These are phyloP conservation scores for Parathielavia hyrcaniae DNA, from an alignment of 495 filamentous ascomycete species.

Conservation along the genomic window DNA sequence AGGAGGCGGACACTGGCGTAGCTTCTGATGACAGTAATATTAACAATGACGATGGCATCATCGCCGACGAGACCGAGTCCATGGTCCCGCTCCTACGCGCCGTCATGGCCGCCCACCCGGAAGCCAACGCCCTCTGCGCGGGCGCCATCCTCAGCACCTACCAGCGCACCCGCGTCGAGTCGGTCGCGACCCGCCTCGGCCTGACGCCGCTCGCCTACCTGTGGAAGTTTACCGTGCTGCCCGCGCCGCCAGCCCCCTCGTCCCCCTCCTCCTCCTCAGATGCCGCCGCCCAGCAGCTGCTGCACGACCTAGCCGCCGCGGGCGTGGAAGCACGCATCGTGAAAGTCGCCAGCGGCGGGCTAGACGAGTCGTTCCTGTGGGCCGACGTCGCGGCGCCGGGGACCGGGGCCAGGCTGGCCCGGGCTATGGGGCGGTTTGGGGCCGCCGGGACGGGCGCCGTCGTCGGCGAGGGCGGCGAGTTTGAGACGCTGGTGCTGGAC, in stretches of 20 bases:
- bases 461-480: slow-evolving; percentile 91
- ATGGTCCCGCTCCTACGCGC: slow-evolving; percentile 63
- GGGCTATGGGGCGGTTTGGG: slow-evolving; percentile 63
- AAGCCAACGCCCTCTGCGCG: slow-evolving; percentile 75
- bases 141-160: slow-evolving; percentile 93
- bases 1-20: background rate
- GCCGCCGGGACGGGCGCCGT: slow-evolving; percentile 59
- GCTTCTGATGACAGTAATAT: background rate
- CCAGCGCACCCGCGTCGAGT: slow-evolving; percentile 89
- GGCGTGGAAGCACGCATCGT: slow-evolving; percentile 81
- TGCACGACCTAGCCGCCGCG: slow-evolving; percentile 72
- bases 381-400: slow-evolving; percentile 57
- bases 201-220: slow-evolving; percentile 77
- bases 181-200: slow-evolving; percentile 69
- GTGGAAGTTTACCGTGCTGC: slow-evolving; percentile 82
- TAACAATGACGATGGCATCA: too few species aligned
- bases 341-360: slow-evolving; percentile 87
- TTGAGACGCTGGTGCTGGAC: slow-evolving; percentile 84
- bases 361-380: slow-evolving; percentile 80
- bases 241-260: slow-evolving; percentile 27
- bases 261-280: slow-evolving; percentile 20
- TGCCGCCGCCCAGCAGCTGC: slow-evolving; percentile 44
- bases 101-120: slow-evolving; percentile 60
- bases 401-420: slow-evolving; percentile 50
- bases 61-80: slow-evolving; percentile 83